Evolutionary conservation across 805 yeast species (phyloP).

Genomic region (Candida golubevii): DNA sequence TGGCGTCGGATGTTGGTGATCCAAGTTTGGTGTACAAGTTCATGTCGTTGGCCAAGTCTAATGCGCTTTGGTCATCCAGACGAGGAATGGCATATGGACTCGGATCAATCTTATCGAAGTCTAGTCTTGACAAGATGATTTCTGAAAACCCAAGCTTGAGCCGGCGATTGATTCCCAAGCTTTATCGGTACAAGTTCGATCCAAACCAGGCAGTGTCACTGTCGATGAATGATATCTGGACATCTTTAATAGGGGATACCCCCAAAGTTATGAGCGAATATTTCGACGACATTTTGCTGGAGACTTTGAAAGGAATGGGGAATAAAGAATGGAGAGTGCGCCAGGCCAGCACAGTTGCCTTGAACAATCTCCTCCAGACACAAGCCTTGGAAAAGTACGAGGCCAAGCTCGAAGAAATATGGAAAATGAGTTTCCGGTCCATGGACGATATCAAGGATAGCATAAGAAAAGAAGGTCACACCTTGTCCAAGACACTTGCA

Average conservation of each 20-base stretch:
- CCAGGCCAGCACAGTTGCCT: constrained; percentile 76
- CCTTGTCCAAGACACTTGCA: constrained; percentile 63
- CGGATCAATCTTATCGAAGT: constrained; percentile 76
- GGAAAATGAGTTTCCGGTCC: constrained; percentile 84
- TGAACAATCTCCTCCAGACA: constrained; percentile 65
- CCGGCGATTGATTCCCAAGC: constrained; percentile 66
- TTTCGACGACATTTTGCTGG: constrained; percentile 57
- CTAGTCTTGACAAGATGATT: constrained; percentile 63
- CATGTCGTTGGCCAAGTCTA: constrained; percentile 85
- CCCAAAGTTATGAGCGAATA: constrained; percentile 49
- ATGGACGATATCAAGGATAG: constrained; percentile 95
- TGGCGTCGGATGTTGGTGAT: constrained; percentile 94
- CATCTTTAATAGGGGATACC: constrained; percentile 57
- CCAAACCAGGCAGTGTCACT: constrained; percentile 70
- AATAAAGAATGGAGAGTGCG: constrained; percentile 90
- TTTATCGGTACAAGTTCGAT: constrained; percentile 81
- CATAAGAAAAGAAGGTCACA: constrained; percentile 76
- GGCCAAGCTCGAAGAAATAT: constrained; percentile 55
- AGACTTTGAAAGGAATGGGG: constrained; percentile 64
- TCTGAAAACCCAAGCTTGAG: constrained; percentile 51
- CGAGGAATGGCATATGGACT: constrained; percentile 93
- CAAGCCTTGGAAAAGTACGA: constrained; percentile 52
- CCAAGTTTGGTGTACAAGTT: constrained; percentile 91
- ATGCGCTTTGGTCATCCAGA: constrained; percentile 87
- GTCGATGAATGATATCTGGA: constrained; percentile 91